Evolutionary conservation across 2,329 filamentous ascomycete genomes (phyloP).

Genomic region (Xylaria sp.): DNA sequence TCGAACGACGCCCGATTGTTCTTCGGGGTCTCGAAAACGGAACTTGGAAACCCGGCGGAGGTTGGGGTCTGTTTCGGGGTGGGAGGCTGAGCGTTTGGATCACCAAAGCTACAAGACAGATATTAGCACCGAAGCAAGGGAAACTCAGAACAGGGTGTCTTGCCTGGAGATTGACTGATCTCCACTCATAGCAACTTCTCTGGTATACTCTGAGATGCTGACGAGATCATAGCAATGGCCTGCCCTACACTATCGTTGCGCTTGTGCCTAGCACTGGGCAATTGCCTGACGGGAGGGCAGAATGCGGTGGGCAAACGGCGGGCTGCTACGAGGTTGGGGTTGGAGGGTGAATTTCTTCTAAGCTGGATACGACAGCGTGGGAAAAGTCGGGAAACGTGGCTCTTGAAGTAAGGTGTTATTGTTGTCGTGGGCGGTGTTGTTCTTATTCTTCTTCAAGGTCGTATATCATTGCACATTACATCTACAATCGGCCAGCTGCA

Average conservation of each 20-base stretch:
- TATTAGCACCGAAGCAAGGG: slow-evolving; percentile 26
- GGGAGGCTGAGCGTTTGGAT: slow-evolving; percentile 63
- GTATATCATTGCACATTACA: slow-evolving; percentile 30
- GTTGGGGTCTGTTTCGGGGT: slow-evolving; percentile 62
- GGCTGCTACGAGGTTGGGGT: background rate
- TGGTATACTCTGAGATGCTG: slow-evolving; percentile 6
- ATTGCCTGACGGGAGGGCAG: slow-evolving; percentile 12
- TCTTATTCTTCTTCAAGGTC: slow-evolving; percentile 17
- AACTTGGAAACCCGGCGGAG: slow-evolving; percentile 55
- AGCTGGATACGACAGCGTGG: background rate
- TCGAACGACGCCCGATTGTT: slow-evolving; percentile 50
- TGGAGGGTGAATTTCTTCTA: background rate
- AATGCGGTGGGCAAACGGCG: slow-evolving; percentile 1
- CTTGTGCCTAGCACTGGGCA: background rate
- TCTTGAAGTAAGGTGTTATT: slow-evolving; percentile 11
- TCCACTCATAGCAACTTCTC: slow-evolving; percentile 63
- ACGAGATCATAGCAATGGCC: slow-evolving; percentile 10
- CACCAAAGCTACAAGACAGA: slow-evolving; percentile 57
- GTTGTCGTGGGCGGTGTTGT: too few species aligned
- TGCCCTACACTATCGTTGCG: background rate
- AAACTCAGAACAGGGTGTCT: slow-evolving; percentile 30
- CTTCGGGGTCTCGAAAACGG: slow-evolving; percentile 61
- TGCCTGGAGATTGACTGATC: slow-evolving; percentile 60
- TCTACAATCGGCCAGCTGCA: slow-evolving; percentile 11
- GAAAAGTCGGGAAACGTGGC: slow-evolving; percentile 2